Percentiles rank a stretch among this genome's conserved stretches.
phyloP scores from a whole-genome alignment of 2,329 filamentous ascomycete genomes.

The Aureobasidium subglaciale region DNA sequence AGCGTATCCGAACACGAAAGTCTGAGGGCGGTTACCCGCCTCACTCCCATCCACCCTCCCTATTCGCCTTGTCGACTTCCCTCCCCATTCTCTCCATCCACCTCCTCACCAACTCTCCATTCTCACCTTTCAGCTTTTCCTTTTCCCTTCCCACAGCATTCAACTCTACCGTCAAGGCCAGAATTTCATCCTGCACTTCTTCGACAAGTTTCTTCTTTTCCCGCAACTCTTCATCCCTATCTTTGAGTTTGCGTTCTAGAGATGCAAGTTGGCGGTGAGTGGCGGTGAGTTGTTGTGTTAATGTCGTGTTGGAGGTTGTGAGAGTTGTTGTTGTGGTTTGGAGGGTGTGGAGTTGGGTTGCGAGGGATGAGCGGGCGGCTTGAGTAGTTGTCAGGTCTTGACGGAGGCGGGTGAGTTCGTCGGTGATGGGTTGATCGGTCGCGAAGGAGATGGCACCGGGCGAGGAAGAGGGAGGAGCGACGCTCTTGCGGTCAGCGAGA shows the following conservation, averaged over 20 bases:
- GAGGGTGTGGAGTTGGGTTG: slow-evolving; percentile 41
- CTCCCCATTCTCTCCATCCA: slow-evolving; percentile 86
- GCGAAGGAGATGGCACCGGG: too few species aligned
- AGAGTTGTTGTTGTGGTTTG: slow-evolving; percentile 30
- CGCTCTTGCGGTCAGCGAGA: slow-evolving; percentile 38
- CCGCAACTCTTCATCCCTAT: slow-evolving; percentile 76
- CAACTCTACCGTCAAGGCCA: slow-evolving; percentile 78
- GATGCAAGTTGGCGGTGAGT: slow-evolving; percentile 56
- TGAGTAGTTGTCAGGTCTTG: slow-evolving; percentile 49
- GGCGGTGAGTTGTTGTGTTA: slow-evolving; percentile 66
- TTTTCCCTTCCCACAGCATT: slow-evolving; percentile 75
- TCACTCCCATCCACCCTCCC: slow-evolving; percentile 24
- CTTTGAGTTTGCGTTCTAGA: slow-evolving; percentile 61
- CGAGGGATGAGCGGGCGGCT: slow-evolving; percentile 17
- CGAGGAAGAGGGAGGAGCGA: slow-evolving; percentile 25
- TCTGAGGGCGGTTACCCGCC: too few species aligned
- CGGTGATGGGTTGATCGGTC: slow-evolving; percentile 6
- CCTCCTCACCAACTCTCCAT: slow-evolving; percentile 78
- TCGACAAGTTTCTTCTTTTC: slow-evolving; percentile 79
- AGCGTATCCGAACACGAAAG: too few species aligned
- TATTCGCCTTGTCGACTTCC: slow-evolving; percentile 84
- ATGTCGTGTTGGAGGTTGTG: slow-evolving; percentile 62
- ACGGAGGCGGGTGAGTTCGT: slow-evolving; percentile 29
- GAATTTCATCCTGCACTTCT: slow-evolving; percentile 87
- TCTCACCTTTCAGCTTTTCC: slow-evolving; percentile 69